Evolutionary conservation across 2,329 filamentous ascomycete genomes (phyloP).

Genomic region (Colletotrichum lentis): DNA sequence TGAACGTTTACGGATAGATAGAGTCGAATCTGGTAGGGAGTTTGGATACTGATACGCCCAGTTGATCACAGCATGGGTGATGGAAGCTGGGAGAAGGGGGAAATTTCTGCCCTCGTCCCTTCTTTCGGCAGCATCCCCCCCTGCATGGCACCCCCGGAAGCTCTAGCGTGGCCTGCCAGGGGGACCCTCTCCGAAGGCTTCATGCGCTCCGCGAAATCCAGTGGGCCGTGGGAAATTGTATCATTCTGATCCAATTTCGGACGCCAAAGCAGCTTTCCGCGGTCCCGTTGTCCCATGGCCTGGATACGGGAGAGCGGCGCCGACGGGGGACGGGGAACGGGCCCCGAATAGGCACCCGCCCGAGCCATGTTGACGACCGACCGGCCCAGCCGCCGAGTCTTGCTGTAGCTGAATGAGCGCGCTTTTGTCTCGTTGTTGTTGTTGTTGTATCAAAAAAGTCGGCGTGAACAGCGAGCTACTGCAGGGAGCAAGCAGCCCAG

Average conservation of each 20-base stretch:
- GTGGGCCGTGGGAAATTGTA: conserved; percentile 37
- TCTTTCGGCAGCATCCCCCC: conserved; percentile 2
- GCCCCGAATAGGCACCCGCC: conserved; percentile 26
- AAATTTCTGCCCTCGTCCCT: conserved; percentile 24
- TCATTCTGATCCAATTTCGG: conserved; percentile 33
- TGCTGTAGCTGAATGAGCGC: neutral
- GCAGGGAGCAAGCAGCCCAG: conserved; percentile 8
- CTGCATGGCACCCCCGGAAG: conserved; percentile 21
- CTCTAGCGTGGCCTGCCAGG: conserved; percentile 21
- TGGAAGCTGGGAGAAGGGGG: neutral
- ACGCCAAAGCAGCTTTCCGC: conserved; percentile 29
- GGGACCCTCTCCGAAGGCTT: conserved; percentile 30
- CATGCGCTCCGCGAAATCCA: conserved; percentile 39
- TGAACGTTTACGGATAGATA: neutral
- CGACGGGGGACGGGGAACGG: conserved; percentile 27
- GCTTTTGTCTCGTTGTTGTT: neutral
- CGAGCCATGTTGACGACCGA: conserved; percentile 12
- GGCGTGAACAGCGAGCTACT: neutral
- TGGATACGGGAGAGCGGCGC: conserved; percentile 25
- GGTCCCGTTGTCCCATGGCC: conserved; percentile 32
- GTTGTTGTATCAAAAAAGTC: neutral
- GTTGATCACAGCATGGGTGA: neutral
- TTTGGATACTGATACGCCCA: conserved; percentile 4
- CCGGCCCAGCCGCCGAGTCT: conserved; percentile 21
- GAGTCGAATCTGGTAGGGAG: neutral